Conservation (phyloP, 305 asterid species). For the Fraxinus paxiana region DNA sequence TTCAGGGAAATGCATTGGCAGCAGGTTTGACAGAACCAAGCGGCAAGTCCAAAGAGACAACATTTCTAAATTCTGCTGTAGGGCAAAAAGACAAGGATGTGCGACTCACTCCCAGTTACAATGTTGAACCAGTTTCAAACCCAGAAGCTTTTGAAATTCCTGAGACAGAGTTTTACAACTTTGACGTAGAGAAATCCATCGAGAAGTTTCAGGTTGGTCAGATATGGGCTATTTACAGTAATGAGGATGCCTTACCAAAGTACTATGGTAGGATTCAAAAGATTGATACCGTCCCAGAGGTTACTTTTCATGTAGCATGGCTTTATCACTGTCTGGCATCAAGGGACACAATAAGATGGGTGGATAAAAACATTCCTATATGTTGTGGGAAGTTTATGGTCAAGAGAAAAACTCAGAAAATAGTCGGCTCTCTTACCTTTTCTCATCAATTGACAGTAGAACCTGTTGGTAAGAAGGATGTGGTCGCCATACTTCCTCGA, state of each 20-base stretch:
- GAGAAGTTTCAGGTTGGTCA: conserved; percentile 35
- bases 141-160: conserved; percentile 20
- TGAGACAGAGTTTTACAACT: conserved; percentile 31
- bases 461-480: conserved; percentile 12
- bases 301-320: conserved; percentile 33
- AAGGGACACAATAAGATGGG: conserved; percentile 18
- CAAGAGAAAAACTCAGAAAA: background rate
- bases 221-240: conserved; percentile 42
- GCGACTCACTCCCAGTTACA: background rate
- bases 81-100: background rate
- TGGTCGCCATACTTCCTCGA: conserved; percentile 27
- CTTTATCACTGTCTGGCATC: conserved; percentile 16
- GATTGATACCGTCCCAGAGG: conserved; percentile 24
- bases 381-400: conserved; percentile 34
- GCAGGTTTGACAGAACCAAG: conserved; percentile 2
- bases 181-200: conserved; percentile 30
- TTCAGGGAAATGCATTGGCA: background rate
- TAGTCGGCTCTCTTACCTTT: conserved; percentile 12
- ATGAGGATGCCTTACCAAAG: conserved; percentile 39
- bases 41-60: background rate
- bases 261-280: conserved; percentile 31
- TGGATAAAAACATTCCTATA: conserved; percentile 26
- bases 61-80: background rate
- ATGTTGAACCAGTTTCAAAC: background rate
- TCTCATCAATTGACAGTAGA: conserved; percentile 32